Percentiles rank a stretch among this genome's conserved stretches.
Evolutionary conservation across 1,139 yeast genomes (phyloP).

Genomic region (Kodamaea derodonti): DNA sequence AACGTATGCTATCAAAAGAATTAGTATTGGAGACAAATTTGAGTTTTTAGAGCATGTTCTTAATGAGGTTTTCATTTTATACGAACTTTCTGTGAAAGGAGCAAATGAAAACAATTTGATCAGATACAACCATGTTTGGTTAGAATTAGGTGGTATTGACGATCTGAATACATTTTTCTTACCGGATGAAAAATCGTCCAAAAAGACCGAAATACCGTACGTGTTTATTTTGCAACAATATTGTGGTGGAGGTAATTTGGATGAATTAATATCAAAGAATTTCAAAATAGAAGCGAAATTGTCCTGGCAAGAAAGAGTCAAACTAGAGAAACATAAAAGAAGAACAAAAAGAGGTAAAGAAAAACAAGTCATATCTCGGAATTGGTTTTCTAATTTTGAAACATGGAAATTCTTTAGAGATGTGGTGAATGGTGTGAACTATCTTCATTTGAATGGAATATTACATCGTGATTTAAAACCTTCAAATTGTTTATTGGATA

Average conservation of each 20-base stretch:
- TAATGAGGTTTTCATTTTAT: conserved; percentile 68
- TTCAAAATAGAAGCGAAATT: conserved; percentile 21
- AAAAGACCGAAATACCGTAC: conserved; percentile 53
- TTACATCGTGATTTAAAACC: conserved; percentile 88
- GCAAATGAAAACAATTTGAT: conserved; percentile 59
- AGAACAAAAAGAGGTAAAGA: conserved; percentile 4
- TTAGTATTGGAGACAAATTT: conserved; percentile 75
- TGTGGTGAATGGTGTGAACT: conserved; percentile 63
- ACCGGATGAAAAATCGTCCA: conserved; percentile 4
- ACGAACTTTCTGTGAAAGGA: conserved; percentile 40
- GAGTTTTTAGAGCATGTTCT: conserved; percentile 66
- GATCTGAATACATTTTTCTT: conserved; percentile 35
- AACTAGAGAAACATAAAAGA: conserved; percentile 22
- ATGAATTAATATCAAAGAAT: conserved; percentile 51
- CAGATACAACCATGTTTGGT: conserved; percentile 88
- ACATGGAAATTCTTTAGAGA: conserved; percentile 67
- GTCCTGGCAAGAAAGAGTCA: conserved; percentile 27
- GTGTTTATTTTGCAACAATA: conserved; percentile 82
- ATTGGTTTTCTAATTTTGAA: conserved; percentile 31
- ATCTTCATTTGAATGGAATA: conserved; percentile 69
- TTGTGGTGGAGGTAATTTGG: conserved; percentile 85
- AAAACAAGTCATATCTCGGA: conserved; percentile 1
- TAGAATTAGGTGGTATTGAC: conserved; percentile 65
- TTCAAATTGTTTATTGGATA: conserved; percentile 69
- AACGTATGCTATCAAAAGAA: conserved; percentile 76